phyloP scores from a whole-genome alignment of 345 rosid genomes.

The Limnanthes douglasii region DNA sequence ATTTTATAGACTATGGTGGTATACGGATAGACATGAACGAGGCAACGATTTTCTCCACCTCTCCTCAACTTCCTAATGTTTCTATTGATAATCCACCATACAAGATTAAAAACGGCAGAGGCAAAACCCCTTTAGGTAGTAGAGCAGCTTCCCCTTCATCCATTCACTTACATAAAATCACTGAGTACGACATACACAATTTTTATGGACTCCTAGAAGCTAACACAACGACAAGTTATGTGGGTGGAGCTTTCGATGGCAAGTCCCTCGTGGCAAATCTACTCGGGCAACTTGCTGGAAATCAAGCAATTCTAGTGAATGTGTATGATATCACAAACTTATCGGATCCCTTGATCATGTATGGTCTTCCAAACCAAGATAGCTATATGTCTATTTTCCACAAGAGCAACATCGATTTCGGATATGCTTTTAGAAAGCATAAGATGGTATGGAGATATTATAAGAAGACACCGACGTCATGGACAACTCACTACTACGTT shows the following conservation, averaged over 20 bases:
- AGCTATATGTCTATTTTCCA: constrained; percentile 60
- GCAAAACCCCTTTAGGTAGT: no score
- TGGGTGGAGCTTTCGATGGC: constrained; percentile 97
- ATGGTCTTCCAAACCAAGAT: constrained; percentile 67
- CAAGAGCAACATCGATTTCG: constrained; percentile 83
- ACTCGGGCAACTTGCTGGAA: constrained; percentile 95
- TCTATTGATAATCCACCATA: no score
- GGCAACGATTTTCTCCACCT: no score
- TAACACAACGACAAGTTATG: no score
- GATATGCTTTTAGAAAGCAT: constrained; percentile 92
- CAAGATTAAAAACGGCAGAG: no score
- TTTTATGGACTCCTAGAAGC: no score
- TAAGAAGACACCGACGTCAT: constrained; percentile 58
- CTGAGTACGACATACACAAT: no score
- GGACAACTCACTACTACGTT: constrained; percentile 59
- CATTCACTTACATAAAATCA: no score
- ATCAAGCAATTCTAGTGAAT: constrained; percentile 82
- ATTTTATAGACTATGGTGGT: no score
- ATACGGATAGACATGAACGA: no score
- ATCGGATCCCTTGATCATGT: constrained; percentile 81
- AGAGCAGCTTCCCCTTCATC: no score
- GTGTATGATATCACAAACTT: constrained; percentile 82
- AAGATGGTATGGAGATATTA: constrained; percentile 89
- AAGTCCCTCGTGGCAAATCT: constrained; percentile 97
- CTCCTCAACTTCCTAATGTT: no score